phyloP scores from a whole-genome alignment of 2,329 filamentous ascomycete genomes.

The Xylariaceae sp. region DNA sequence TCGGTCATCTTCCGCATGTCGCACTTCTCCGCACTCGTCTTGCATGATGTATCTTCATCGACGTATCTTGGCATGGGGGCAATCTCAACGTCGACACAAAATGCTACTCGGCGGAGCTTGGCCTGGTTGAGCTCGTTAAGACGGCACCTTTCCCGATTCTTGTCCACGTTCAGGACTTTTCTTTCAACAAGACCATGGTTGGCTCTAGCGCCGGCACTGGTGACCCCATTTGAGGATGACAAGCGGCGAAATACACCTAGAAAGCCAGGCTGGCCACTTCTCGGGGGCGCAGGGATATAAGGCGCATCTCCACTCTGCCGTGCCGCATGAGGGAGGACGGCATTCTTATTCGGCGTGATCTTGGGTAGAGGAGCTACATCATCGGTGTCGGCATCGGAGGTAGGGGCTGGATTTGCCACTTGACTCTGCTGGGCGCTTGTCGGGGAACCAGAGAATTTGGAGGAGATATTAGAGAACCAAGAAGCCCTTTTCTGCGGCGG shows the following conservation, averaged over 20 bases:
- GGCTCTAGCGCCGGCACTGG: conserved; percentile 55
- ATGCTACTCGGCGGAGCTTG: conserved; percentile 86
- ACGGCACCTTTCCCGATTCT: conserved; percentile 76
- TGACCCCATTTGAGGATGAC: conserved; percentile 67
- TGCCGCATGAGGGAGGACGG: conserved; percentile 62
- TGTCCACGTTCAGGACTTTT: conserved; percentile 83
- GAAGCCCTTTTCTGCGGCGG: conserved; percentile 68
- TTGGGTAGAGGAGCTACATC: conserved; percentile 56
- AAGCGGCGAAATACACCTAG: conserved; percentile 82
- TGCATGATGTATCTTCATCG: conserved; percentile 62
- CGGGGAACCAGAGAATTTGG: conserved; percentile 78
- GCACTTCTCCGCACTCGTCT: conserved; percentile 58
- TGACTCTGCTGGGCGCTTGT: conserved; percentile 35
- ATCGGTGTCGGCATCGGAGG: conserved; percentile 34
- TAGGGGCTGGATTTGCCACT: conserved; percentile 18
- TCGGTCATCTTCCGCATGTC: conserved; percentile 70
- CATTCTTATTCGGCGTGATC: conserved; percentile 59
- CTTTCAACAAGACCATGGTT: conserved; percentile 79
- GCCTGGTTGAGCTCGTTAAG: conserved; percentile 79
- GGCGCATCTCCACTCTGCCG: conserved; percentile 66
- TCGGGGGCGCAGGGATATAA: conserved; percentile 77
- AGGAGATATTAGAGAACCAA: conserved; percentile 93
- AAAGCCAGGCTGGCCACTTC: conserved; percentile 71
- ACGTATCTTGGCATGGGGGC: conserved; percentile 82
- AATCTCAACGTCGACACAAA: conserved; percentile 97